Evolutionary conservation across 306 rosid genomes (phyloP).

Genomic region (Amphicarpaea edgeworthii): DNA sequence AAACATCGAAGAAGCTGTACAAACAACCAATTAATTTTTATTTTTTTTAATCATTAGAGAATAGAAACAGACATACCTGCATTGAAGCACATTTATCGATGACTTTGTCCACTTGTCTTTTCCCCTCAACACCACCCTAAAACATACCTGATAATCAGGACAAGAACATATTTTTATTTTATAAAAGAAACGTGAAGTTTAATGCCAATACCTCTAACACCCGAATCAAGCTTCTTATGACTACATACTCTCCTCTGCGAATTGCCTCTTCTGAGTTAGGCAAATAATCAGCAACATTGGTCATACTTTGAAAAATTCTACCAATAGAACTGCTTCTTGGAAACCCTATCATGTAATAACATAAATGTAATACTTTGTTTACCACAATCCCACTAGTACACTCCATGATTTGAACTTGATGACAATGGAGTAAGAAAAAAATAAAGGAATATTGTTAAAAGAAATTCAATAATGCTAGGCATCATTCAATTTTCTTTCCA

Average conservation of each 20-base stretch:
- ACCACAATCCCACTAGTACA: constrained; percentile 15
- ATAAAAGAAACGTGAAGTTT: constrained; percentile 32
- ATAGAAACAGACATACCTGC: constrained; percentile 67
- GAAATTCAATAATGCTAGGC: neutral
- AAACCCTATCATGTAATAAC: constrained; percentile 60
- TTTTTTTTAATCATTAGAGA: constrained; percentile 15
- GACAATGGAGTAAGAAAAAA: neutral
- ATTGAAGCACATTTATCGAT: constrained; percentile 89
- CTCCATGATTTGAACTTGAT: constrained; percentile 19
- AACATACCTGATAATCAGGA: constrained; percentile 40
- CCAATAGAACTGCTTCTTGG: constrained; percentile 78
- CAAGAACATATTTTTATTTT: neutral
- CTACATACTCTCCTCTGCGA: constrained; percentile 86
- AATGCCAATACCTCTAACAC: constrained; percentile 73
- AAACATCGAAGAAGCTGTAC: constrained; percentile 6
- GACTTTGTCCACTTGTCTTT: constrained; percentile 90
- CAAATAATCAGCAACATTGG: constrained; percentile 58
- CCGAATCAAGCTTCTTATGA: constrained; percentile 85
- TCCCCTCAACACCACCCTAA: constrained; percentile 92
- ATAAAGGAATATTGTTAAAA: neutral
- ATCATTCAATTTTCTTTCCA: constrained; percentile 13
- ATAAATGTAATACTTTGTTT: constrained; percentile 34
- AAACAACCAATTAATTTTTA: constrained; percentile 29
- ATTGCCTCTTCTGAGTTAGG: constrained; percentile 83
- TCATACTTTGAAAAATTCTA: constrained; percentile 60